phyloP scores from a whole-genome alignment of 2,329 filamentous ascomycete genomes.

The Penicillium concentricum region DNA sequence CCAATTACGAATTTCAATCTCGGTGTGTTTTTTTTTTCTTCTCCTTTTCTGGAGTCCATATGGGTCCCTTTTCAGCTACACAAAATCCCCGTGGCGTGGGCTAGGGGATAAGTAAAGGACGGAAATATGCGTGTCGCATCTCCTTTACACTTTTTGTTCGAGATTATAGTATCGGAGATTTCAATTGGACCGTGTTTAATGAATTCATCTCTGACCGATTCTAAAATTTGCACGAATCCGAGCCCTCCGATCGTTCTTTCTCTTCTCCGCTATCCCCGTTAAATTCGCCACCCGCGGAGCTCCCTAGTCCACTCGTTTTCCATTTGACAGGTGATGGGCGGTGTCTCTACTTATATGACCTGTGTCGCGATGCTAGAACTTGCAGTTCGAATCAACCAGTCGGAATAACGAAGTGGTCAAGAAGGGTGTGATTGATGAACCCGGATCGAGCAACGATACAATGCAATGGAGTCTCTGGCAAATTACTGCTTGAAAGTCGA shows the following conservation, averaged over 20 bases:
- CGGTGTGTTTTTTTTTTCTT: neutral
- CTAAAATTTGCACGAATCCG: neutral
- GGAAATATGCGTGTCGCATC: neutral
- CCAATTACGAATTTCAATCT: neutral
- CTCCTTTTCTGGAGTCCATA: conserved; percentile 18
- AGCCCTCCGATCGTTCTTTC: neutral
- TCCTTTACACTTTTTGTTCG: neutral
- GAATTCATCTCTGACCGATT: neutral
- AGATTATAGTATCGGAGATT: neutral
- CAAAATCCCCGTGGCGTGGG: conserved; percentile 12
- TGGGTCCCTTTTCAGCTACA: conserved; percentile 18
- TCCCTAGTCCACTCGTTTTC: neutral
- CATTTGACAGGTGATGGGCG: neutral
- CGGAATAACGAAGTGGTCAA: neutral
- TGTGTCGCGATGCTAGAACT: neutral
- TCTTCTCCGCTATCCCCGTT: neutral
- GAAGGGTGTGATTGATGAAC: neutral
- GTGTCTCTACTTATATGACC: neutral
- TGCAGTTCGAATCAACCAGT: neutral
- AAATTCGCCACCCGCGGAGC: conserved; percentile 4
- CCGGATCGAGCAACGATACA: neutral
- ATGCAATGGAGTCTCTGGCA: neutral
- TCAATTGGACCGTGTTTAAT: neutral
- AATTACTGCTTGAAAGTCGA: neutral
- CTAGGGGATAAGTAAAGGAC: conserved; percentile 3